phyloP scores from a whole-genome alignment of 805 yeast genomes.

The Suhomyces emberorum region DNA sequence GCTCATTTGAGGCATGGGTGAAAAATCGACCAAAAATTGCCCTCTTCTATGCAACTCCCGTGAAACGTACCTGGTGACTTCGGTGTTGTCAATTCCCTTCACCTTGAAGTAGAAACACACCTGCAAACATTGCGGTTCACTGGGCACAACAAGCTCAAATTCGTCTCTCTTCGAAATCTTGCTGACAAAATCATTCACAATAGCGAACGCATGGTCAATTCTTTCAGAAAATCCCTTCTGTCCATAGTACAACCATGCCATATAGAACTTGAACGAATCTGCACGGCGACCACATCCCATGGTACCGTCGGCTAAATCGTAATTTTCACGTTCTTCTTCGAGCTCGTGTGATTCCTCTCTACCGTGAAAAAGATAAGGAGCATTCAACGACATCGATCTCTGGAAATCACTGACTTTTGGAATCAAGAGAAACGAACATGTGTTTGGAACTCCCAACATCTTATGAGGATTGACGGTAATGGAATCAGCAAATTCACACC shows the following conservation, averaged over 20 bases:
- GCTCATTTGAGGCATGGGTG: slow-evolving; percentile 54
- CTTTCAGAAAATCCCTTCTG: slow-evolving; percentile 58
- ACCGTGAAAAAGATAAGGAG: slow-evolving; percentile 78
- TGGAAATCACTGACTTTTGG: slow-evolving; percentile 68
- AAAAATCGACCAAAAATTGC: slow-evolving; percentile 72
- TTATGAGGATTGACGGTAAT: slow-evolving; percentile 84
- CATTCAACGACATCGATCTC: slow-evolving; percentile 69
- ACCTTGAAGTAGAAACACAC: slow-evolving; percentile 78
- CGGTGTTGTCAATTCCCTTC: slow-evolving; percentile 34
- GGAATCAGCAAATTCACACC: slow-evolving; percentile 67
- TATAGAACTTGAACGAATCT: slow-evolving; percentile 72
- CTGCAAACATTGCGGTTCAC: slow-evolving; percentile 69
- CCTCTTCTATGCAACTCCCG: slow-evolving; percentile 56
- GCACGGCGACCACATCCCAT: slow-evolving; percentile 91
- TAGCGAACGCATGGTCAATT: slow-evolving; percentile 68
- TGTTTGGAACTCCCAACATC: slow-evolving; percentile 82
- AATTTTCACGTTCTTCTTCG: slow-evolving; percentile 49
- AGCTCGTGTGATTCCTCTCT: slow-evolving; percentile 30
- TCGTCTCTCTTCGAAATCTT: slow-evolving; percentile 36
- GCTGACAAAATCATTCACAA: slow-evolving; percentile 59
- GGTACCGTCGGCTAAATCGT: slow-evolving; percentile 83
- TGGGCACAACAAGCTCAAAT: slow-evolving; percentile 48
- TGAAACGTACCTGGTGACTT: slow-evolving; percentile 60
- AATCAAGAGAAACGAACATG: slow-evolving; percentile 68
- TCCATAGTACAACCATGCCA: slow-evolving; percentile 83